These are phyloP conservation scores for Blastobotrys raffinosifermentans DNA, from an alignment of 1,139 yeast species.

Conservation along the genomic window DNA sequence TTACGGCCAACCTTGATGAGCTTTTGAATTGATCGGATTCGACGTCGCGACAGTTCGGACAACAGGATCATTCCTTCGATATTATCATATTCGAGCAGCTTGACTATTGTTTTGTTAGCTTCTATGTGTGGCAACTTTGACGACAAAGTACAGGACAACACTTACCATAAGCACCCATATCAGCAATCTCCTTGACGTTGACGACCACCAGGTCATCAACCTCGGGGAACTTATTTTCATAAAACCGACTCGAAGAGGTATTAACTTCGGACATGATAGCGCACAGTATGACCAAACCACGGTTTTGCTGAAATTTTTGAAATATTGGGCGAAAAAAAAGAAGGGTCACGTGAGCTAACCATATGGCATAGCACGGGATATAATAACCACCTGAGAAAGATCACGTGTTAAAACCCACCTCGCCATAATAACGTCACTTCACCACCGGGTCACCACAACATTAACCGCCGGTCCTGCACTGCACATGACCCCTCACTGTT, in stretches of 20 bases:
- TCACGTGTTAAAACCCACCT: too few relatives aligned
- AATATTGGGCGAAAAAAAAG: too few relatives aligned
- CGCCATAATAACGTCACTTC: too few relatives aligned
- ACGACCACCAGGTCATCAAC: slow-evolving; percentile 99
- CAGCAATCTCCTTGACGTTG: slow-evolving; percentile 96
- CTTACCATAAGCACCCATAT: slow-evolving; percentile 79
- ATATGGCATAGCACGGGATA: too few relatives aligned
- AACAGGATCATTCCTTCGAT: slow-evolving; percentile 98
- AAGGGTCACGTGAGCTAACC: too few relatives aligned
- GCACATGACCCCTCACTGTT: too few relatives aligned
- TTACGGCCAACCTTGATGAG: slow-evolving; percentile 97
- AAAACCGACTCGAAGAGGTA: slow-evolving; percentile 90
- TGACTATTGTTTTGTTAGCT: slow-evolving; percentile 42
- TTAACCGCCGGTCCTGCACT: too few relatives aligned
- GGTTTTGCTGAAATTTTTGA: too few relatives aligned
- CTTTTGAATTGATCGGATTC: slow-evolving; percentile 96
- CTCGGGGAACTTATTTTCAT: slow-evolving; percentile 97
- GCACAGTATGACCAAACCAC: too few relatives aligned
- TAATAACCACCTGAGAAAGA: too few relatives aligned
- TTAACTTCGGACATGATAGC: slow-evolving; percentile 35
- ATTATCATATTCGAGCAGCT: slow-evolving; percentile 91
- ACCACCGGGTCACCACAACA: too few relatives aligned
- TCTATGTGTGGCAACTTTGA: neutral
- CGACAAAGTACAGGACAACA: neutral
- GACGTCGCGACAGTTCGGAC: slow-evolving; percentile 95